These are phyloP conservation scores for Eimeria tenella DNA, from an alignment of 169 alveolate genomes.

Conservation along the genomic window DNA sequence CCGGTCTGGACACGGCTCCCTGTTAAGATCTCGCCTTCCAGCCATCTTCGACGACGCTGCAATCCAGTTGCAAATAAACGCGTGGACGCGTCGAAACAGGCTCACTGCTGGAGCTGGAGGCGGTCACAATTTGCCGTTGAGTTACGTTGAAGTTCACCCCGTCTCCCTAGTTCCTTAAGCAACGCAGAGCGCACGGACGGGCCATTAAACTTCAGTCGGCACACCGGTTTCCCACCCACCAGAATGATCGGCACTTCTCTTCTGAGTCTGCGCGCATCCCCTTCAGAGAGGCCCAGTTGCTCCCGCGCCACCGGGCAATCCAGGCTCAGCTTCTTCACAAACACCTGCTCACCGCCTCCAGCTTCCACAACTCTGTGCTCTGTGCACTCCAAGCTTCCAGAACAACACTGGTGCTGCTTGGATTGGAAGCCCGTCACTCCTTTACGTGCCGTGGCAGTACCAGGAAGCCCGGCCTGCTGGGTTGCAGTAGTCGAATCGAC, in stretches of 20 bases:
- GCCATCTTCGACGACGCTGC: slow-evolving; percentile 39
- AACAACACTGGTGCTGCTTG: background rate
- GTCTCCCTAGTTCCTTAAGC: slow-evolving; percentile 5
- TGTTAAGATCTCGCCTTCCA: slow-evolving; percentile 87
- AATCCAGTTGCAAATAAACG: no score
- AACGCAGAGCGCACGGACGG: slow-evolving; percentile 61
- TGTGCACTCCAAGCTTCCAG: background rate
- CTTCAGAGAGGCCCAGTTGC: background rate
- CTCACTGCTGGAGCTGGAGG: background rate
- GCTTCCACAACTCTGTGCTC: background rate
- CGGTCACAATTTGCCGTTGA: background rate
- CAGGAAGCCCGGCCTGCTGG: background rate
- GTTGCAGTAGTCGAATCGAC: background rate
- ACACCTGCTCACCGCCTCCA: background rate
- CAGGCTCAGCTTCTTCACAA: slow-evolving; percentile 7
- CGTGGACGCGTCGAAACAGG: no score
- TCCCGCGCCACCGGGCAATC: slow-evolving; percentile 24
- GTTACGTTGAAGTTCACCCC: background rate
- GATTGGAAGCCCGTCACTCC: background rate
- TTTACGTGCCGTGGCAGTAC: background rate
- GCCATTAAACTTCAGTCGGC: slow-evolving; percentile 61
- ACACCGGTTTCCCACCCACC: slow-evolving; percentile 46
- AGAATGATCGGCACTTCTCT: slow-evolving; percentile 23
- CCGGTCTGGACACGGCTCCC: slow-evolving; percentile 98
- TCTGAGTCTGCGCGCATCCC: slow-evolving; percentile 8